Conservation (phyloP, 345 rosid species). For the Eucalyptus decipiens region DNA sequence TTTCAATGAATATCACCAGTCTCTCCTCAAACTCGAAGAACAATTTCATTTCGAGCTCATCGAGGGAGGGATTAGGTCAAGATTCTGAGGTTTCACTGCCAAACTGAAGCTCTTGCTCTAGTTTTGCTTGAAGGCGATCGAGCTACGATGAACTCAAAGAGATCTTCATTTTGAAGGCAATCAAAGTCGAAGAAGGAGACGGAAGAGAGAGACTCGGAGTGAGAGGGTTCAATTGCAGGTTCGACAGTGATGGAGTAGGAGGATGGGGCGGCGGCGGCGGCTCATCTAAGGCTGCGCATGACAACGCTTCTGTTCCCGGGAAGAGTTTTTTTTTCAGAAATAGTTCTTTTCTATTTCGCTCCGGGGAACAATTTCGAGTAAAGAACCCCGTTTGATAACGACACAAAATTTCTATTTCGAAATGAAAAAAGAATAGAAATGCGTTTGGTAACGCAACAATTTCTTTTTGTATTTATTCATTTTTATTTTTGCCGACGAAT, state of each 20-base stretch:
- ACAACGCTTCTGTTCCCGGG: too few relatives aligned
- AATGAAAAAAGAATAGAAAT: too few relatives aligned
- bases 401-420: too few relatives aligned
- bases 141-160: background rate
- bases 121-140: background rate
- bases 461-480: too few relatives aligned
- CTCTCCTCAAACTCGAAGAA: background rate
- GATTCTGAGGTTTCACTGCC: background rate
- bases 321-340: too few relatives aligned
- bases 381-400: too few relatives aligned
- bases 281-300: too few relatives aligned
- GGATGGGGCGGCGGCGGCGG: background rate
- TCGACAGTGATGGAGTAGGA: background rate
- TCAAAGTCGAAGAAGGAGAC: background rate
- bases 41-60: background rate
- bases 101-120: background rate
- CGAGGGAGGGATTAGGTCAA: background rate
- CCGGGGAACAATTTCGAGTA: too few relatives aligned
- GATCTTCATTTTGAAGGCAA: background rate
- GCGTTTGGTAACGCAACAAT: too few relatives aligned
- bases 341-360: too few relatives aligned
- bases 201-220: background rate
- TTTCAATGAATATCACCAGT: fast-evolving
- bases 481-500: too few relatives aligned
- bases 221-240: background rate